Evolutionary conservation across 2,329 filamentous ascomycete species (phyloP), one percentile per base, ranked within the genome.

Genomic region (Monilinia vaccinii-corymbosi): DNA sequence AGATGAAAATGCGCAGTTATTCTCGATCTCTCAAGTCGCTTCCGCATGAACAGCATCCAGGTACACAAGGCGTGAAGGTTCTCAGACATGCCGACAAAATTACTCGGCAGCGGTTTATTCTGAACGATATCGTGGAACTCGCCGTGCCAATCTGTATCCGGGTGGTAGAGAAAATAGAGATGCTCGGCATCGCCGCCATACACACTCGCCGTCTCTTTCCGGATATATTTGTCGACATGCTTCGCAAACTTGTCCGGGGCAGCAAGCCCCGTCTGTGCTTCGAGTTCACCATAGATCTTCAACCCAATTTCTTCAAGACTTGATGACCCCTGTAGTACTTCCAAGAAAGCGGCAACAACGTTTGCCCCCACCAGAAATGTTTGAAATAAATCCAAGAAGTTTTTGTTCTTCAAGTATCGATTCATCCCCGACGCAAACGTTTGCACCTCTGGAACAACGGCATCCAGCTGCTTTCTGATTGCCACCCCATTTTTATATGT

Each of bases 111-210:
- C 3, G 71, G 73, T 11, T 68, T 68, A 4, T 71, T 67, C 13
- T 74, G 70, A 16, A 75, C 62, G 0, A 75, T 67, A 8, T 74
- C 71, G 52, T 74, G 74, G 59, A 76, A 76, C 5, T 70, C 71
- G 14, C 73, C 72, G 46, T 76, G 74, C 74, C 74, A 76, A 51
- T 75, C 73, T 45, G 73, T 75, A 40, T 76, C 74, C 1, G 74
- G 74, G 34, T 76, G 74, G 40, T 72, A 76, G 2, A 76, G 67
- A 38, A 76, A 76, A 62, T 75, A 75, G 67, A 72, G 71, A 59
- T 76, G 74, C 7, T 73, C 61, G 6, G 47, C 68, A 25, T 66
- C 51, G 28, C 49, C 57, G 10, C 49, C 57, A 55, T 60, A 60
- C 7, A 55, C 57, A 42, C 57, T 60, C 23, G 56, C 45, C 16